These are phyloP conservation scores for Drechslerella coelobrocha DNA, from an alignment of 2,329 filamentous ascomycete genomes.

Conservation along the genomic window DNA sequence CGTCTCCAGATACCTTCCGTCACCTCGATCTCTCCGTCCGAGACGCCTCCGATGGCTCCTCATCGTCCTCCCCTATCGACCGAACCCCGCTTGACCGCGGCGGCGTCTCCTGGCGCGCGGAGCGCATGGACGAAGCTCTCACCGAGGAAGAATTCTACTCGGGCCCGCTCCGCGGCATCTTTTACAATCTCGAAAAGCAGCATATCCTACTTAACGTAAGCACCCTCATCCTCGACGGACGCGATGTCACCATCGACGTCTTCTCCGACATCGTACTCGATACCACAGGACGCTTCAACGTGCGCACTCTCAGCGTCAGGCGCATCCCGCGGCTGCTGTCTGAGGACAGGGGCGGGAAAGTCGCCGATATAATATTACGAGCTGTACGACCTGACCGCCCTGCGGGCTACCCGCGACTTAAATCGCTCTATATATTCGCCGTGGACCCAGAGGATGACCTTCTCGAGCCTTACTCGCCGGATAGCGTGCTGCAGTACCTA, in stretches of 20 bases:
- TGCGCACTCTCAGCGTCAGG: constrained; percentile 21
- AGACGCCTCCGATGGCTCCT: background rate
- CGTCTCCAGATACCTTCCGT: constrained; percentile 36
- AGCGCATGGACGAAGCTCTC: constrained; percentile 33
- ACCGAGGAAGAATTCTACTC: constrained; percentile 34
- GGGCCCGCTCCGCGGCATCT: constrained; percentile 25
- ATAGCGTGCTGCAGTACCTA: too few relatives aligned
- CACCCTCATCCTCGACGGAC: constrained; percentile 28
- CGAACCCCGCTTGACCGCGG: constrained; percentile 22
- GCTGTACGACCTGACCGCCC: constrained; percentile 2
- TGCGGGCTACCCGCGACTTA: constrained; percentile 8
- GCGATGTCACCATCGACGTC: constrained; percentile 14
- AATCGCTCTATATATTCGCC: constrained; percentile 31
- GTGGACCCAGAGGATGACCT: background rate
- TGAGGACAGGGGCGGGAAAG: background rate
- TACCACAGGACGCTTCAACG: constrained; percentile 16
- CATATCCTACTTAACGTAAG: constrained; percentile 21
- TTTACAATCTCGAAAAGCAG: constrained; percentile 23
- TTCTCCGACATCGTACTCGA: constrained; percentile 29
- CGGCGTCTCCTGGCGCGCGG: constrained; percentile 35
- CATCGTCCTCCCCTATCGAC: constrained; percentile 2
- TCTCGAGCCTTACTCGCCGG: background rate
- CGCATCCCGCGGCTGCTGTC: background rate
- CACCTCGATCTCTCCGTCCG: constrained; percentile 12
- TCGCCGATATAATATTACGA: background rate